Conservation (phyloP, 2,329 filamentous ascomycete species). For the Ophiognomonia clavigignenti-juglandacearum region DNA sequence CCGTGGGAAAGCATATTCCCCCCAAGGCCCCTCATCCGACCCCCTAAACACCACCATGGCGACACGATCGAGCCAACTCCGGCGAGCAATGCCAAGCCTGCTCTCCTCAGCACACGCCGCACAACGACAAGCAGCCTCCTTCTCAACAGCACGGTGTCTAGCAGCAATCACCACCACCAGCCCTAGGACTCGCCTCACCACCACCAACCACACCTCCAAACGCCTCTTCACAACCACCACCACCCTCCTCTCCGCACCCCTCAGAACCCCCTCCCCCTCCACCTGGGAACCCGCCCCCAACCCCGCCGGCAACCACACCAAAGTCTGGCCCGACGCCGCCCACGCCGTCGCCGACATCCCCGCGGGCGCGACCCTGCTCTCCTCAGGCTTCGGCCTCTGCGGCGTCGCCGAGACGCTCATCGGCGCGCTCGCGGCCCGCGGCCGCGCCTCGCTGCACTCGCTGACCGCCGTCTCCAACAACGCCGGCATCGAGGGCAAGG, state of each 20-base stretch:
- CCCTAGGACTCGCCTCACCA: too few species aligned
- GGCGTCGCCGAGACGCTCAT: slow-evolving; percentile 50
- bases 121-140: background rate
- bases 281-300: background rate
- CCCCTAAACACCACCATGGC: slow-evolving; percentile 4
- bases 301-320: slow-evolving; percentile 33
- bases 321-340: slow-evolving; percentile 53
- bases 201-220: background rate
- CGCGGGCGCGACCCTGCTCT: slow-evolving; percentile 66
- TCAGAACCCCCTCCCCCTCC: background rate
- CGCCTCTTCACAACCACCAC: background rate
- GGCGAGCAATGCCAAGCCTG: slow-evolving; percentile 11
- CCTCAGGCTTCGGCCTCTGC: slow-evolving; percentile 78
- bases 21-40: background rate
- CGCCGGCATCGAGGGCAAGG: slow-evolving; percentile 63
- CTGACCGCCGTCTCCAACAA: slow-evolving; percentile 80
- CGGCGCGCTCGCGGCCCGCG: slow-evolving; percentile 47
- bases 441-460: slow-evolving; percentile 56
- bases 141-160: background rate
- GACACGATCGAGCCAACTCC: slow-evolving; percentile 8
- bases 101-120: background rate
- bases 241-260: slow-evolving; percentile 7
- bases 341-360: slow-evolving; percentile 66
- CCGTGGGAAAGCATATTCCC: background rate
- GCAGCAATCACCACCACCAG: background rate